These are phyloP conservation scores for Naganishia albida DNA, from an alignment of 1,284 basidiomycete genomes.

Conservation along the genomic window DNA sequence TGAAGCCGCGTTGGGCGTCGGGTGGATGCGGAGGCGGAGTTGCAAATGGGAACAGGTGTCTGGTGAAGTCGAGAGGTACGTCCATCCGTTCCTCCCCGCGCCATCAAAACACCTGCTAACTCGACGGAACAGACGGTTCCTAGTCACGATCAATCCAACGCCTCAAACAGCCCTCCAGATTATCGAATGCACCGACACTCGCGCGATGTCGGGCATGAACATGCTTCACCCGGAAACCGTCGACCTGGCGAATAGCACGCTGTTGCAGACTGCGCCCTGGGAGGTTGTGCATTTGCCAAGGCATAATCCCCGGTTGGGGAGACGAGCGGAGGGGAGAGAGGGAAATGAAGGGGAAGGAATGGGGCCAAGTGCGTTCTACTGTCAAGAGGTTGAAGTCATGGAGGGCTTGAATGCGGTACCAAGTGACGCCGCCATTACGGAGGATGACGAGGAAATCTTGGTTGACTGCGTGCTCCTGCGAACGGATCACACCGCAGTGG, in stretches of 20 bases:
- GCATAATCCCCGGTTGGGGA: background rate
- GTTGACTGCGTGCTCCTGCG: constrained; percentile 10
- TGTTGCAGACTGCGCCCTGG: constrained; percentile 9
- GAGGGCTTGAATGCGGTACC: background rate
- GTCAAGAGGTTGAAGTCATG: constrained; percentile 8
- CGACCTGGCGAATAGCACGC: constrained; percentile 17
- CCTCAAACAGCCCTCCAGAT: constrained; percentile 16
- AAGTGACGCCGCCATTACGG: background rate
- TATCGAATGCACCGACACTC: constrained; percentile 1
- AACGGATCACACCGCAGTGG: too few species aligned
- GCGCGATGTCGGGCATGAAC: background rate
- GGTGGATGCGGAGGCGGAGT: constrained; percentile 19
- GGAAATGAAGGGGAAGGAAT: too few species aligned
- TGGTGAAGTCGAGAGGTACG: too few species aligned
- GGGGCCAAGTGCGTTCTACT: background rate
- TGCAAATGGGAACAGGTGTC: constrained; percentile 22
- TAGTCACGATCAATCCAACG: constrained; percentile 12
- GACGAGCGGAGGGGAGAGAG: background rate
- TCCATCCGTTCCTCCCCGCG: background rate
- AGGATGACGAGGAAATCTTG: constrained; percentile 12
- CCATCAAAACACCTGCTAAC: background rate
- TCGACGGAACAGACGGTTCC: background rate
- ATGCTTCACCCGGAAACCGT: constrained; percentile 27
- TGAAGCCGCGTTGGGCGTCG: constrained; percentile 13
- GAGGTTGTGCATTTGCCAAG: constrained; percentile 18